These are phyloP conservation scores for peach (Prunus persica) DNA, from an alignment of 306 rosid genomes.

Conservation along the genomic window Prunus_persica_NCBIv2 NC_034014.1:2742001-2742500, in stretches of 20 bases:
- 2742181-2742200: conserved; percentile 80
- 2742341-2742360: neutral
- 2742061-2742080: conserved; percentile 45
- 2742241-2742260: conserved; percentile 22
- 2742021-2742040: conserved; percentile 19
- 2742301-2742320: neutral
- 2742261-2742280: conserved; percentile 9
- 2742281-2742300: neutral
- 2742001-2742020: conserved; percentile 27
- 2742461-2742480: neutral
- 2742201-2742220: conserved; percentile 16
- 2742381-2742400: neutral
- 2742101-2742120: conserved; percentile 24
- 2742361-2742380: neutral
- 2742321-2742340: neutral
- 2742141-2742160: conserved; percentile 21
- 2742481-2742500: conserved; percentile 3
- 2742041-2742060: conserved; percentile 45
- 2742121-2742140: conserved; percentile 3
- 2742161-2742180: conserved; percentile 67
- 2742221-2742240: conserved; percentile 11
- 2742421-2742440: neutral
- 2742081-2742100: conserved; percentile 9
- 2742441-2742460: neutral
- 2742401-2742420: neutral